Evolutionary conservation across 2,329 filamentous ascomycete species (phyloP).

Genomic region (Curvularia verruculosa): DNA sequence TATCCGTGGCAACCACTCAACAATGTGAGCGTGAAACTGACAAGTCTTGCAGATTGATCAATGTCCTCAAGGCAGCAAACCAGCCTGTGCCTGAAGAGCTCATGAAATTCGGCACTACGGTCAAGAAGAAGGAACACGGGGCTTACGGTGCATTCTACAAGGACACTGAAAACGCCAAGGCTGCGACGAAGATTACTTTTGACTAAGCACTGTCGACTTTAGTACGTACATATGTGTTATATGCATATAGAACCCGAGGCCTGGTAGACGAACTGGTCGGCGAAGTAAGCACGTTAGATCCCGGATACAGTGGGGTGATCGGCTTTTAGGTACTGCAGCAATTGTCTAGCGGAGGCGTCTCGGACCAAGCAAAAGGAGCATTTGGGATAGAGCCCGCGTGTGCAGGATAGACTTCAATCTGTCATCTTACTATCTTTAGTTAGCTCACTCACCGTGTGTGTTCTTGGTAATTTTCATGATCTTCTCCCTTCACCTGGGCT

Average conservation of each 20-base stretch:
- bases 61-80: slow-evolving; percentile 90
- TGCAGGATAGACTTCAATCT: slow-evolving; percentile 7
- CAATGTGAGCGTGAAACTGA: slow-evolving; percentile 10
- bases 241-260: slow-evolving; percentile 11
- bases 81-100: slow-evolving; percentile 89
- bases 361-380: slow-evolving; percentile 26
- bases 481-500: neutral
- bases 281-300: slow-evolving; percentile 21
- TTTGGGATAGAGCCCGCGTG: slow-evolving; percentile 4
- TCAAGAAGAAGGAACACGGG: slow-evolving; percentile 98
- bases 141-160: slow-evolving; percentile 96
- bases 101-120: slow-evolving; percentile 94
- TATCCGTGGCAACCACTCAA: slow-evolving; percentile 36
- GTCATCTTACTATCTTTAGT: neutral
- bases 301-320: slow-evolving; percentile 26
- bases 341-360: slow-evolving; percentile 33
- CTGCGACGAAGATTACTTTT: slow-evolving; percentile 91
- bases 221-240: slow-evolving; percentile 3
- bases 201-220: slow-evolving; percentile 53
- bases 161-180: slow-evolving; percentile 81
- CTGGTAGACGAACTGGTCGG: slow-evolving; percentile 21
- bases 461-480: neutral
- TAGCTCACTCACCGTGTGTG: neutral
- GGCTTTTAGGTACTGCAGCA: slow-evolving; percentile 14
- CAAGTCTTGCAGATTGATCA: slow-evolving; percentile 71